A percentile compares a stretch with the other conserved stretches of the same genome.
phyloP scores from a whole-genome alignment of 805 yeast species.

The Saturnispora kantuleensis region DNA sequence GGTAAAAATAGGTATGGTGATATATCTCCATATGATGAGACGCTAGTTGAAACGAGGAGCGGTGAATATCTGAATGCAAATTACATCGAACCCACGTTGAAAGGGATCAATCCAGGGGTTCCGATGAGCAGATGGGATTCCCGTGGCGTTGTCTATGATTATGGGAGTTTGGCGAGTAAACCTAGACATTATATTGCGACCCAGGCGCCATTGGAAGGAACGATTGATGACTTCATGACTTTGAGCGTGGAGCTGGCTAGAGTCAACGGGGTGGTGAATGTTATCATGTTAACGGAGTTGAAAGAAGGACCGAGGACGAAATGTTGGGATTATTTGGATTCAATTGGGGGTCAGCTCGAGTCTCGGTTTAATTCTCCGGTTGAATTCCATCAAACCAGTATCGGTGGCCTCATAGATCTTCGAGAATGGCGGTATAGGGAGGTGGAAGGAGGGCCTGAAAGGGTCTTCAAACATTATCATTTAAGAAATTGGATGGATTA shows the following conservation, averaged over 20 bases:
- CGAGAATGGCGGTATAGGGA: conserved; percentile 4
- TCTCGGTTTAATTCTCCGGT: no score
- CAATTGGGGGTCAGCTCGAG: not conserved
- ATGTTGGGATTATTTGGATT: conserved; percentile 21
- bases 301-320: conserved; percentile 31
- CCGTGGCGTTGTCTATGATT: not conserved
- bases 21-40: conserved; percentile 57
- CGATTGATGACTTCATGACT: conserved; percentile 37
- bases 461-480: conserved; percentile 8
- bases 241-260: conserved; percentile 21
- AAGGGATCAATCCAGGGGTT: not conserved
- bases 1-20: conserved; percentile 46
- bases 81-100: conserved; percentile 17
- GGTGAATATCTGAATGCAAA: conserved; percentile 33
- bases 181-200: conserved; percentile 45
- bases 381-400: no score
- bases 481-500: conserved; percentile 13
- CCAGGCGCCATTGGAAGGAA: conserved; percentile 49
- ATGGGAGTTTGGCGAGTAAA: not conserved
- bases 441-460: conserved; percentile 1
- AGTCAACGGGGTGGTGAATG: conserved; percentile 29
- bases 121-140: not conserved
- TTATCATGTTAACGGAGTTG: conserved; percentile 70
- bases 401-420: no score
- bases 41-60: conserved; percentile 30